A percentile compares a stretch with the other conserved stretches of the same genome.
Evolutionary conservation across 2,329 filamentous ascomycete genomes (phyloP).

Genomic region (Beauveria brongniartii): DNA sequence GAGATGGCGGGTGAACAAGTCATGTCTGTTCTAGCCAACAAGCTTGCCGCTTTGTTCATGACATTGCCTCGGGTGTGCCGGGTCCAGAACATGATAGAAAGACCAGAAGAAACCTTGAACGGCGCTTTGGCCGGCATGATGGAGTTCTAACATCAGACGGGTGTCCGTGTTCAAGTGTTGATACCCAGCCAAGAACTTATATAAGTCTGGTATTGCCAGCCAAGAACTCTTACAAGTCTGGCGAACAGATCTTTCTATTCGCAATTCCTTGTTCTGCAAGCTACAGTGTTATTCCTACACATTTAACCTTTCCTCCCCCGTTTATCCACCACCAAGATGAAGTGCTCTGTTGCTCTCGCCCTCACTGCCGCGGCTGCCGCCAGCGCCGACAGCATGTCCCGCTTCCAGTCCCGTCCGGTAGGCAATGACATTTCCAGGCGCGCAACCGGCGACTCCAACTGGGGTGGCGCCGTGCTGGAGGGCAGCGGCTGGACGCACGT

Average conservation of each 20-base stretch:
- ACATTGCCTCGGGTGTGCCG: background rate
- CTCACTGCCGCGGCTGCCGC: background rate
- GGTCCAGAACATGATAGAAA: too few relatives aligned
- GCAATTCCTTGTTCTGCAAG: background rate
- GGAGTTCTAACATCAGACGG: too few relatives aligned
- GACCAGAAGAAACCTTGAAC: too few relatives aligned
- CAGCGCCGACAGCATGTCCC: background rate
- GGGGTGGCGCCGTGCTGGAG: slow-evolving; percentile 2
- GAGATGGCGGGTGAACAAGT: background rate
- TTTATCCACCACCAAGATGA: background rate
- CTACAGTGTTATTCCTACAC: background rate
- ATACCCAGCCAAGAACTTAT: background rate
- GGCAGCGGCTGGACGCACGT: slow-evolving; percentile 4
- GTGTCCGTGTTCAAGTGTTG: too few relatives aligned
- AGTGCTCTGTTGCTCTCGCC: background rate
- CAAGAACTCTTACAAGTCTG: background rate
- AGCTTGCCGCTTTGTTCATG: background rate
- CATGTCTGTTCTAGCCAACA: background rate
- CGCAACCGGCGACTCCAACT: background rate
- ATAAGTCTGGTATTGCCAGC: background rate
- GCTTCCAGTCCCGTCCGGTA: background rate
- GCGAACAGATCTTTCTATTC: background rate
- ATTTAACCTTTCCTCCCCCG: background rate
- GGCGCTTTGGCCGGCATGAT: too few relatives aligned
- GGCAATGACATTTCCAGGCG: background rate